Evolutionary conservation across 1,284 basidiomycete species (phyloP), one percentile per base, ranked within the genome.

Genomic region (Mycena sp.): DNA sequence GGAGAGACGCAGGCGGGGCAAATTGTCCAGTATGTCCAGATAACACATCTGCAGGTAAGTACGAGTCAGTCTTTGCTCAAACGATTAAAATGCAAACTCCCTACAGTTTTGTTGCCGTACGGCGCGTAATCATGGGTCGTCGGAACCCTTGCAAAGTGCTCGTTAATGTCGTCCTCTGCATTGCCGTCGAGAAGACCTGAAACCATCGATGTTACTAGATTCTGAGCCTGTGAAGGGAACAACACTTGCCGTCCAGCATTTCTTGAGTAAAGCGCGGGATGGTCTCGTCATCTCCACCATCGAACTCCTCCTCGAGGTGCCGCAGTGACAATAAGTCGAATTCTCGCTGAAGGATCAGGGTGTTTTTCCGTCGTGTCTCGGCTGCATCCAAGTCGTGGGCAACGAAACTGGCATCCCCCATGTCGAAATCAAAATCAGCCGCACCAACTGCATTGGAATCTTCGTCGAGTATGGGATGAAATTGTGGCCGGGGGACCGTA

Each of bases 31-130:
- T 7, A 61, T 55, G 19, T 61, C 59, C 17, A 61, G 28, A 30
- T 68, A 29, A 56, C 71, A 68, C 56, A 67, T 66, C 70, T 67
- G 38, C 4, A 6, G 9, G 23, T 2, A 6, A n/a, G n/a, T n/a
- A n/a, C 6, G n/a, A 10, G 2, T 12, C 19, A 11, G 19, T 41
- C 25, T 14, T n/a, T 16, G 2, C n/a, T 30, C 10, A 41, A 6
- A 1, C 7, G 17, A 17, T 14, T 14, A 25, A 2, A 10, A 12
- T 16, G 9, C 23, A 23, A 26, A n/a, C 4, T 16, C 9, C 50
- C 19, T 17, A 60, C 58, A 0, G 58, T 60, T 19, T 60, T 60
- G 23, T 48, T 52, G 0, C 49, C 49, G 25, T 59, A 59, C 17
- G 49, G 49, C 23, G 49, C 38, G 16, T 52, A 59, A 38, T 59